phyloP scores from a whole-genome alignment of 2,329 filamentous ascomycete species.

The Ascochyta pisi region DNA sequence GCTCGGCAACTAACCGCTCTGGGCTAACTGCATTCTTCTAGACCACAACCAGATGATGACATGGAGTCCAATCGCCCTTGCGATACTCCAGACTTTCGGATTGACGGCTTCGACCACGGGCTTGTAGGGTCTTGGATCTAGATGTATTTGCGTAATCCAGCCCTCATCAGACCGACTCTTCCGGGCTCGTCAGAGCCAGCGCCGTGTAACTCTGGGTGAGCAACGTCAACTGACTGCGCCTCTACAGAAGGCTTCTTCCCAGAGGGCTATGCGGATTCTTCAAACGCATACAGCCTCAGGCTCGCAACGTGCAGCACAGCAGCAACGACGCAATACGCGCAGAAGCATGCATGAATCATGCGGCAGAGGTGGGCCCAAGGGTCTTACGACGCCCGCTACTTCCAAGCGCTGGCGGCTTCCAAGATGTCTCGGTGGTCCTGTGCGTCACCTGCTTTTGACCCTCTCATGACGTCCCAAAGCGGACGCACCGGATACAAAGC shows the following conservation, averaged over 20 bases:
- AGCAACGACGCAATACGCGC: conserved; percentile 5
- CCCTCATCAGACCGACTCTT: conserved; percentile 13
- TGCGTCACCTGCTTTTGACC: conserved; percentile 22
- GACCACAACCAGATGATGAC: conserved; percentile 41
- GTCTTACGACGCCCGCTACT: conserved; percentile 8
- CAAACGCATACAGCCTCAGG: conserved; percentile 19
- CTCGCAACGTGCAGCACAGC: conserved; percentile 6
- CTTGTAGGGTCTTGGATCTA: conserved; percentile 15
- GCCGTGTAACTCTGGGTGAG: neutral
- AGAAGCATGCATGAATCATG: conserved; percentile 18
- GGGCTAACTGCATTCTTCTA: conserved; percentile 22
- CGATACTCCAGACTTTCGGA: conserved; percentile 30
- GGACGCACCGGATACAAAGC: conserved; percentile 31
- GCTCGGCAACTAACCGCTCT: conserved; percentile 16
- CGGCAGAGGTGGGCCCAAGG: conserved; percentile 7
- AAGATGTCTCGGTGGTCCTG: conserved; percentile 13
- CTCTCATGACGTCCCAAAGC: conserved; percentile 28
- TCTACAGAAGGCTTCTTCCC: neutral
- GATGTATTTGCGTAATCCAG: conserved; percentile 15
- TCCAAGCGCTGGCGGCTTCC: conserved; percentile 24
- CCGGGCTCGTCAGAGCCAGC: conserved; percentile 4
- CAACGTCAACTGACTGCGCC: conserved; percentile 8
- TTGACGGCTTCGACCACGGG: conserved; percentile 25
- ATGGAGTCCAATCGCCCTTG: conserved; percentile 35
- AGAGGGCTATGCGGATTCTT: conserved; percentile 1